Evolutionary conservation across 2,329 filamentous ascomycete genomes (phyloP), one percentile per base, ranked within the genome.

Genomic region (Ophiostoma himal-ulmi): DNA sequence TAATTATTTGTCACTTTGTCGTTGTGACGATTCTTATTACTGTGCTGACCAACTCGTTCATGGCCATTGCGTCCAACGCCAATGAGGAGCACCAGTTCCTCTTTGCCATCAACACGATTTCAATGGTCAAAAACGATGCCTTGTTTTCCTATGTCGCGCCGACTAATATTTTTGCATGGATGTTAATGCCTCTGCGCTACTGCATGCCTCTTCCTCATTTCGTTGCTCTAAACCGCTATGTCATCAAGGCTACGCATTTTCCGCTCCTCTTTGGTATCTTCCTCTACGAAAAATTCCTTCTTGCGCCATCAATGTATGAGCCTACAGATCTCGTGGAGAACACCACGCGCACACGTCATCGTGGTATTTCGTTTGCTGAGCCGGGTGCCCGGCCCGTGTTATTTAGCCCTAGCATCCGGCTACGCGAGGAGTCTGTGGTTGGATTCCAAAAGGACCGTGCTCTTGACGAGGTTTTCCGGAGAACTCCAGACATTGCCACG

Each of bases 101-200:
- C 2, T 97, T 98, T 77, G 94, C 94, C 0, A 93, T 98, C 78
- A 98, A 97, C 77, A 96, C 94, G 5, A 96, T 97, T 68, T 96
- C 93, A 5, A 96, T 97, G 92, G 94, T 97, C 74, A 98, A 97
- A 79, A 97, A 95, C n/a, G 94, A 98, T 78, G 91, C 93, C 0
- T 83, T 97, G 0, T 98, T 98, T 82, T 96, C 93, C 3, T 97
- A 97, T 77, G 87, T 97, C 72, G 91, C 94, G 1, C 94, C 94
- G 0, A 90, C 91, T 17, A 98, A 98, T 77, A 91, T 97, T 39
- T 86, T 97, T 73, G 94, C 92, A 1, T 98, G 94, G 94, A 77
- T 94, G 0, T 82, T 97, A 37, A 93, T 93, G 76, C 94, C 94
- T 0, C 79, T 96, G 64, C 87, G 94, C 73, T 96, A 91, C 77